These are phyloP conservation scores for Pinus albicaulis DNA, from an alignment of 75 land plant species.

Conservation along the genomic window DNA sequence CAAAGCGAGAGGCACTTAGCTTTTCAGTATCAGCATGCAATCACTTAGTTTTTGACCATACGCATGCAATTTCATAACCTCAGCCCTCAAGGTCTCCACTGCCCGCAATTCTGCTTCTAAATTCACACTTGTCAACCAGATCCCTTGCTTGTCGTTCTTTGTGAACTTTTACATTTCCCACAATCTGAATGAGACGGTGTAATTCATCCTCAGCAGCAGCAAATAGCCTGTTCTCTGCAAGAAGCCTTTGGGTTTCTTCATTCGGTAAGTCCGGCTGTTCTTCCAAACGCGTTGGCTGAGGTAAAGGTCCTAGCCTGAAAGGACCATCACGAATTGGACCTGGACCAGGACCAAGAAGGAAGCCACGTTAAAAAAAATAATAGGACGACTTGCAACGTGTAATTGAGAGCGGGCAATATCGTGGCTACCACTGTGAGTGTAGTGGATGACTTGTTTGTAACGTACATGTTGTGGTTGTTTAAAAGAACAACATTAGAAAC, in stretches of 20 bases:
- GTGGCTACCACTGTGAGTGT: too few relatives aligned
- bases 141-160: conserved; percentile 55
- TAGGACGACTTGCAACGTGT: too few relatives aligned
- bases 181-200: conserved; percentile 42
- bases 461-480: too few relatives aligned
- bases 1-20: conserved; percentile 16
- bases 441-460: too few relatives aligned
- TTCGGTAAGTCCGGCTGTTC: conserved; percentile 68
- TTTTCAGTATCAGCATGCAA: conserved; percentile 60
- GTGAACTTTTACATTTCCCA: conserved; percentile 44
- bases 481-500: too few relatives aligned
- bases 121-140: conserved; percentile 60
- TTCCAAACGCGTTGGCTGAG: conserved; percentile 47
- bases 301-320: neutral
- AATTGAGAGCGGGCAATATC: too few relatives aligned
- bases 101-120: conserved; percentile 64
- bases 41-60: conserved; percentile 50
- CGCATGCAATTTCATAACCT: too few relatives aligned
- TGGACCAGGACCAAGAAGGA: conserved; percentile 15
- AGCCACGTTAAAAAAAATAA: neutral
- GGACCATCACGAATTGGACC: neutral
- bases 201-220: conserved; percentile 70
- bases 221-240: conserved; percentile 55
- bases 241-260: conserved; percentile 56
- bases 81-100: too few relatives aligned